Base-by-base conservation (phyloP, 345 rosid species). In the Eucalyptus caleyi region DNA sequence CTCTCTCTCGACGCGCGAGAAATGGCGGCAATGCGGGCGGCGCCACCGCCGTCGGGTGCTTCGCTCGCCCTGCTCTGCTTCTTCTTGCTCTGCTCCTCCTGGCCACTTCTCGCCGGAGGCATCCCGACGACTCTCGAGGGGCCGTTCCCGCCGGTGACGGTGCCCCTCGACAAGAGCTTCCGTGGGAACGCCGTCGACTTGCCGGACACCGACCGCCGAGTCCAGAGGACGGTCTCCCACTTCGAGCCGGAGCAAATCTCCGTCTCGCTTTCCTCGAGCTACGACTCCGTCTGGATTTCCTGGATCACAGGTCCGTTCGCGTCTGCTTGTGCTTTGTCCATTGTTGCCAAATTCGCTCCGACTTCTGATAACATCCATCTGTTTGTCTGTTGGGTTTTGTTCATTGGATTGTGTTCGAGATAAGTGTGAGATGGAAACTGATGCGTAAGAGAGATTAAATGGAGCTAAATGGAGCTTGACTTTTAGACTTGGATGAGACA, bases 251-350 rank as follows among this genome's bases (percentile, higher is more conserved):
- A 96, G 86, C 99, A 97, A 89, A 93, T 98, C 89, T 95, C 96
- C 3, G 88, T 98, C 89, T 96, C 99, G 72, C 97, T 98, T 34
- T 96, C 99, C 67, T 88, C 94, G 50, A 90, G 86, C 85, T 90
- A 92, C 92, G 92, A 94, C 92, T 96, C 99, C 7, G 94, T 94
- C 54, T 96, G 97, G 98, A 91, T 97, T 87, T 97, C 99, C 85
- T 97, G 99, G 99, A 91, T 97, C 91, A 97, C 99, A 92, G 99
- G 98, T 95, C n/a, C 12, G 87, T 86, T 51, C 37, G 65, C 18
- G 21, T 50, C 45, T 54, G 34, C 53, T 11, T 18, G 15, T 50
- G 50, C 50, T 44, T 27, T 86, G 60, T 49, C 56, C 40, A 16
- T 32, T 51, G 30, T 59, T 30, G 88, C 44, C 56, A 49, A 50